Percentiles rank a stretch among this genome's conserved stretches.
Evolutionary conservation across 2,329 filamentous ascomycete genomes (phyloP).

Genomic region (Pseudomassariella vexata): DNA sequence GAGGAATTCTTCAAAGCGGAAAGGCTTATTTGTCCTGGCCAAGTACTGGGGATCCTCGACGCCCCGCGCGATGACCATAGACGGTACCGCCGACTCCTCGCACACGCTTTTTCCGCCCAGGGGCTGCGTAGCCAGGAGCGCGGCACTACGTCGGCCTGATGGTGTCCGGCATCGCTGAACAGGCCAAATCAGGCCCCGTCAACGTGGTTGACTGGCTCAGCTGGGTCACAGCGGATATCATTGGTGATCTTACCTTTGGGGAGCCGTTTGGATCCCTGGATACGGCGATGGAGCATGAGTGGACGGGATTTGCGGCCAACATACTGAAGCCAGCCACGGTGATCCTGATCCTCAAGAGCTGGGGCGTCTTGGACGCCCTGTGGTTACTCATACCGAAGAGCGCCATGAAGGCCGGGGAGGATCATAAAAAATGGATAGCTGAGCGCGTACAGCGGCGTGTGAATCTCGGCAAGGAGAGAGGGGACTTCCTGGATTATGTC

Average conservation of each 20-base stretch:
- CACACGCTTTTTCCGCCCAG: constrained; percentile 10
- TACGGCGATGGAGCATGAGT: constrained; percentile 6
- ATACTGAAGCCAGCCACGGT: constrained; percentile 6
- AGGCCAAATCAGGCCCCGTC: constrained; percentile 4
- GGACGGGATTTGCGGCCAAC: constrained; percentile 2
- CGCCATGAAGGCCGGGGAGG: neutral
- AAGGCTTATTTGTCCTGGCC: neutral
- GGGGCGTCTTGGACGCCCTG: neutral
- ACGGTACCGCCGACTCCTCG: constrained; percentile 9
- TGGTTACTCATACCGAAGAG: neutral
- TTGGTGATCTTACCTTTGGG: constrained; percentile 13
- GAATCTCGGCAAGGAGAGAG: constrained; percentile 1
- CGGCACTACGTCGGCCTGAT: constrained; percentile 3
- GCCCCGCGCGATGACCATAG: constrained; percentile 5
- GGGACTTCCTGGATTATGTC: constrained; percentile 2
- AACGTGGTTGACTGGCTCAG: constrained; percentile 12
- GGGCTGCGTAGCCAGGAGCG: constrained; percentile 8
- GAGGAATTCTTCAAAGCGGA: constrained; percentile 4
- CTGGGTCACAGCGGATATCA: constrained; percentile 9
- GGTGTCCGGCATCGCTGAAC: constrained; percentile 3
- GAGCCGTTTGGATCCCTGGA: constrained; percentile 10
- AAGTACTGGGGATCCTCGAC: neutral
- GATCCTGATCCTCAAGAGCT: constrained; percentile 6
- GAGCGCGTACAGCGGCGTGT: constrained; percentile 1
- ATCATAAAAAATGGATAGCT: neutral